Percentiles rank a stretch among this genome's conserved stretches.
Evolutionary conservation across 2,329 filamentous ascomycete genomes (phyloP).

Genomic region (Metarhizium humberi): DNA sequence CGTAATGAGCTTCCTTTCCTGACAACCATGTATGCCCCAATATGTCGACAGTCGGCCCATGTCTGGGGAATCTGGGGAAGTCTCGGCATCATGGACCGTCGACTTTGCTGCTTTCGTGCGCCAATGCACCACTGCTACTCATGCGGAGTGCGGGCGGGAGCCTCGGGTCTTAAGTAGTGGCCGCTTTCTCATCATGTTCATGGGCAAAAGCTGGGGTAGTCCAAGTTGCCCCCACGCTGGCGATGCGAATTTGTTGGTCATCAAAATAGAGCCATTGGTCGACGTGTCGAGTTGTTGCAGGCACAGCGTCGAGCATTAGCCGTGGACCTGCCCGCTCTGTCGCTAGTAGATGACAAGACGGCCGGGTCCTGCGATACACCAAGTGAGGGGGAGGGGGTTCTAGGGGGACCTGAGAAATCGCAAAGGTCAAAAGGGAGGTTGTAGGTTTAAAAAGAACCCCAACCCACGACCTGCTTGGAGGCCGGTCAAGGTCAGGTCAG

Average conservation of each 20-base stretch:
- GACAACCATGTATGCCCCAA: neutral
- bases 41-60: neutral
- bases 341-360: conserved; percentile 1
- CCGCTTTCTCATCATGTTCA: too few species aligned
- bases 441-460: neutral
- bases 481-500: too few species aligned
- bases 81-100: neutral
- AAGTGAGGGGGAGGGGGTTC: neutral
- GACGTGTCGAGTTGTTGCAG: neutral
- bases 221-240: neutral
- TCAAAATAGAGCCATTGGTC: neutral
- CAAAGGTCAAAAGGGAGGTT: neutral
- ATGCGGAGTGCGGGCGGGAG: too few species aligned
- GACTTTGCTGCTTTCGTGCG: neutral
- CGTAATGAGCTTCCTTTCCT: neutral
- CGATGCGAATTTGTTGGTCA: neutral
- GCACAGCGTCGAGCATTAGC: neutral
- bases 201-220: neutral
- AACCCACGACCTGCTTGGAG: neutral
- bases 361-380: neutral
- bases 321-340: conserved; percentile 5
- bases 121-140: neutral
- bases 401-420: neutral
- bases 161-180: too few species aligned
- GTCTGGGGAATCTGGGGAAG: neutral